Base-by-base conservation (phyloP, 2,329 filamentous ascomycete genomes). In the Uncinocarpus reesii region DNA sequence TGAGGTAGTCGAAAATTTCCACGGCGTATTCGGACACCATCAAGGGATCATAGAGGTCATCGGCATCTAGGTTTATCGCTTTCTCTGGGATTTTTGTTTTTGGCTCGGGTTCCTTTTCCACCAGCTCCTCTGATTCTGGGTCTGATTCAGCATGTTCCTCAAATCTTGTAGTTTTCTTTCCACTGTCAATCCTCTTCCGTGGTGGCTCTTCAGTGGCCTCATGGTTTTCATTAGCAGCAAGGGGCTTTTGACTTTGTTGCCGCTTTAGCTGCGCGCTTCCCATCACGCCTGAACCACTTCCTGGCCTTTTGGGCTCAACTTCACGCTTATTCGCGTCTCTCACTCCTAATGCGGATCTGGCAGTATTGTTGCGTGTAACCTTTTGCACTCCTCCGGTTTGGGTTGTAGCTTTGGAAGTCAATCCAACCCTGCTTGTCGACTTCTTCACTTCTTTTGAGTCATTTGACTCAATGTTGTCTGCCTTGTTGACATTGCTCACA, bases 21-120 rank as follows among this genome's bases (percentile, higher is more conserved):
- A 95, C 86, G 41, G 84, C 84, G 60, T 98, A 98, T 63, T 96
- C 90, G 90, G 42, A 87, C 55, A 93, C 92, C 92, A 98, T 96
- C 59, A 95, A 76, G 21, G 93, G 93, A 62, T 98, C 92, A 57
- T 94, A 87, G 43, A 84, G 65, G 60, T 98, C 92, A 65, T 96
- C 92, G 42, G 73, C 75, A 62, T 96, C 92, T 24, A 95, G 75
- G 58, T 92, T 75, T 1, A 63, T 60, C 18, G 74, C 63, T 31
- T 50, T 28, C 13, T 55, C 53, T 31, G 67, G 21, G 23, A 36
- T 28, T 18, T 24, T n/a, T 26, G 26, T 24, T 38, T 50, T 35
- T 7, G 38, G 42, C 15, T 26, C 28, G 8, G 23, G n/a, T 11
- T 40, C 34, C 15, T 52, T 38, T 21, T 49, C 50, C 8, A 28